Conservation (phyloP, 208 protist genomes). For the Porcisia hertigi region DNA sequence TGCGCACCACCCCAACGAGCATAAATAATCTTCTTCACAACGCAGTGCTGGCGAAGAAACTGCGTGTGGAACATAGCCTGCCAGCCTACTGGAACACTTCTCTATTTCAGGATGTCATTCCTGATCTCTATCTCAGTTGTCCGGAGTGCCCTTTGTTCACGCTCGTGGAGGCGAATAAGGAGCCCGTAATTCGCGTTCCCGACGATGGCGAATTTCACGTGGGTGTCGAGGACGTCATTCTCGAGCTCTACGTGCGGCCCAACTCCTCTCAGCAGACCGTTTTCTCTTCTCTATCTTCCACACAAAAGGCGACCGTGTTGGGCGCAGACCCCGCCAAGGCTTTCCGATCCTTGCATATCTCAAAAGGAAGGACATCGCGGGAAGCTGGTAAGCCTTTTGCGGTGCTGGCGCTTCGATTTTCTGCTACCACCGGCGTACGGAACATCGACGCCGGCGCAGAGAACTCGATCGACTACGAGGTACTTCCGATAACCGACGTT, state of each 20-base stretch:
- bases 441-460: constrained; percentile 26
- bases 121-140: constrained; percentile 50
- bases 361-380: not conserved
- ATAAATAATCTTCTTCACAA: constrained; percentile 52
- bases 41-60: constrained; percentile 4
- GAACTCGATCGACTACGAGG: constrained; percentile 19
- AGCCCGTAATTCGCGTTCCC: constrained; percentile 10
- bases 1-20: constrained; percentile 21
- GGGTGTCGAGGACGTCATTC: constrained; percentile 15
- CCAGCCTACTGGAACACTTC: constrained; percentile 47
- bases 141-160: constrained; percentile 49
- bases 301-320: not conserved
- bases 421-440: constrained; percentile 16
- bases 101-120: constrained; percentile 51
- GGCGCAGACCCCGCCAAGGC: not conserved
- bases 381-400: not conserved
- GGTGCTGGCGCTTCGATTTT: constrained; percentile 15
- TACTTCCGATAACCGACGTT: constrained; percentile 32
- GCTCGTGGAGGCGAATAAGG: constrained; percentile 3
- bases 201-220: constrained; percentile 8
- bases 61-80: constrained; percentile 6
- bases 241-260: constrained; percentile 33
- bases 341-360: not conserved
- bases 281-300: not conserved
- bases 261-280: not conserved